These are phyloP conservation scores for Pyracantha coccinea DNA, from an alignment of 331 rosid genomes.

Conservation along the genomic window DNA sequence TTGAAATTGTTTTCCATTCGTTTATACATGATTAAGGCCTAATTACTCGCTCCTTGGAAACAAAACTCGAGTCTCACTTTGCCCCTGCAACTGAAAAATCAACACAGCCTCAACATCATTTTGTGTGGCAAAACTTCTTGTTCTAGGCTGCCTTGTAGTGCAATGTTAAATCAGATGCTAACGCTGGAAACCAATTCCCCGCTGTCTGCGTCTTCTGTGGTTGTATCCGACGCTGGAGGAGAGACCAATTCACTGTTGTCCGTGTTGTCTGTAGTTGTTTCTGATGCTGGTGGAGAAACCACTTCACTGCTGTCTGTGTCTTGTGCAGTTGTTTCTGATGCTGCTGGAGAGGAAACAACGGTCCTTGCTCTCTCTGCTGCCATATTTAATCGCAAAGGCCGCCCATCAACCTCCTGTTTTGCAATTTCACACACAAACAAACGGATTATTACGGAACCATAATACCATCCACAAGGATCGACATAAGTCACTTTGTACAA, in stretches of 20 bases:
- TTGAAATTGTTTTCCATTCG: neutral
- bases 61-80: neutral
- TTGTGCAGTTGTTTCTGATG: slow-evolving; percentile 15
- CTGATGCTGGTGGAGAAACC: slow-evolving; percentile 32
- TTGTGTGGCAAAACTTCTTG: neutral
- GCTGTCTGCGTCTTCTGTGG: slow-evolving; percentile 24
- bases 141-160: neutral
- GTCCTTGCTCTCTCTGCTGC: slow-evolving; percentile 37
- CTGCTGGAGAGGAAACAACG: slow-evolving; percentile 22
- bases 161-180: slow-evolving; percentile 15
- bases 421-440: neutral
- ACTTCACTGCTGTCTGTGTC: slow-evolving; percentile 38
- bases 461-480: neutral
- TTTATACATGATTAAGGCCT: neutral
- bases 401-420: slow-evolving; percentile 71
- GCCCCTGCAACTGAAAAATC: neutral
- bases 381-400: slow-evolving; percentile 60
- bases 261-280: slow-evolving; percentile 13
- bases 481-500: neutral
- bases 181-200: slow-evolving; percentile 52
- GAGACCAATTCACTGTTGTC: slow-evolving; percentile 50
- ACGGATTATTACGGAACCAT: neutral
- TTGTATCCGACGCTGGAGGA: slow-evolving; percentile 17
- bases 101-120: neutral
- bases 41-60: neutral